Conservation (phyloP, 2,329 filamentous ascomycete genomes). For the Ceratocystis huliohia region DNA sequence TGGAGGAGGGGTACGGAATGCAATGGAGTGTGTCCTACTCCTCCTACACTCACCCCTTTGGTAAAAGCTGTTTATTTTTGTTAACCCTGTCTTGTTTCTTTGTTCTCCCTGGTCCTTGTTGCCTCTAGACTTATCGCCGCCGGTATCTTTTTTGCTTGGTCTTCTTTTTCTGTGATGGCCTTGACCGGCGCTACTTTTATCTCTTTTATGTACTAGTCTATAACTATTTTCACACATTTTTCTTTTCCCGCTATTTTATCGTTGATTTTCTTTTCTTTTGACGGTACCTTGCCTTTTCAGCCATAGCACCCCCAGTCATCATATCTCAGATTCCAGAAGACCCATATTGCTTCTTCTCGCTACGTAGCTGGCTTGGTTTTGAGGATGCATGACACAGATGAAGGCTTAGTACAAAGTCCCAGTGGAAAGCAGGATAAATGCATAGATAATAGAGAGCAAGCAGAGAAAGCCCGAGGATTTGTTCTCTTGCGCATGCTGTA, state of each 20-base stretch:
- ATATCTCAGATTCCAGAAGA: slow-evolving; percentile 8
- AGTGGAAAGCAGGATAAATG: neutral
- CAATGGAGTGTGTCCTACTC: neutral
- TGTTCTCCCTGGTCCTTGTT: slow-evolving; percentile 1
- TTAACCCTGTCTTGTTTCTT: slow-evolving; percentile 2
- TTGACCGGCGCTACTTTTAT: neutral
- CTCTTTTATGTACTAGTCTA: no score
- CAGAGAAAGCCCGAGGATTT: neutral
- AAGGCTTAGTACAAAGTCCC: neutral
- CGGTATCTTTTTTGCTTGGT: neutral
- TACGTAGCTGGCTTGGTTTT: neutral
- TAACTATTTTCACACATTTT: neutral
- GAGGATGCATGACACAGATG: neutral
- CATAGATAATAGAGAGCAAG: neutral
- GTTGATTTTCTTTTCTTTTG: neutral
- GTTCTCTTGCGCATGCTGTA: neutral
- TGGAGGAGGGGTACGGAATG: neutral
- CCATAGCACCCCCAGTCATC: neutral
- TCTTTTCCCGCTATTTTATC: neutral
- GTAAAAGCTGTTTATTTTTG: neutral
- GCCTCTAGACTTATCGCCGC: slow-evolving; percentile 4
- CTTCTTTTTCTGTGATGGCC: neutral
- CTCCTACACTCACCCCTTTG: neutral
- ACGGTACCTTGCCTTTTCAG: neutral
- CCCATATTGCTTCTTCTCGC: neutral